A percentile compares a stretch with the other conserved stretches of the same genome.
These are phyloP conservation scores for Cytospora mali DNA, from an alignment of 2,329 filamentous ascomycete species.

Conservation along the genomic window DNA sequence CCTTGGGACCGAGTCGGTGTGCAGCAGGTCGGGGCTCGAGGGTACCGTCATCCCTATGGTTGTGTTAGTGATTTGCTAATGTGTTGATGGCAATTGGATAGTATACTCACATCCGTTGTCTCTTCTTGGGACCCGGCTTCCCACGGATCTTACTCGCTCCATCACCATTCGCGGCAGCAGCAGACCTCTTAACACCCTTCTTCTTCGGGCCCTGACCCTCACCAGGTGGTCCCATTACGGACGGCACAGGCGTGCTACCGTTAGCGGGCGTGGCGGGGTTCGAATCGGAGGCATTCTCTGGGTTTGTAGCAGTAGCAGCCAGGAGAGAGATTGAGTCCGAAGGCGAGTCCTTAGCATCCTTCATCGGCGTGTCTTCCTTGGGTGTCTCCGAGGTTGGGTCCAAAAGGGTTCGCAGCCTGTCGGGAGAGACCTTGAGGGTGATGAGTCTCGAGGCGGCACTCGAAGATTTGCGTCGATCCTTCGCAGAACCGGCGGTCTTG, in stretches of 20 bases:
- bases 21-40: slow-evolving; percentile 60
- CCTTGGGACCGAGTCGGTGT: slow-evolving; percentile 93
- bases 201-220: slow-evolving; percentile 64
- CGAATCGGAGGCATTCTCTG: slow-evolving; percentile 62
- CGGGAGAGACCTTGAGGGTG: slow-evolving; percentile 55
- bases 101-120: slow-evolving; percentile 80
- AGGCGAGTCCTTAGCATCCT: slow-evolving; percentile 49
- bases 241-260: slow-evolving; percentile 57
- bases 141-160: slow-evolving; percentile 70
- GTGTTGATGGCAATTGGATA: neutral
- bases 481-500: slow-evolving; percentile 38
- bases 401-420: slow-evolving; percentile 54
- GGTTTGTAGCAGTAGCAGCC: slow-evolving; percentile 47
- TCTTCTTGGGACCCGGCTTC: slow-evolving; percentile 97
- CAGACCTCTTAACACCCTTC: slow-evolving; percentile 73
- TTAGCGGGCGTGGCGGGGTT: slow-evolving; percentile 61
- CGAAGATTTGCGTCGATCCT: slow-evolving; percentile 49
- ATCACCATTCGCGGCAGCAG: slow-evolving; percentile 68
- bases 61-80: slow-evolving; percentile 6
- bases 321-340: slow-evolving; percentile 45
- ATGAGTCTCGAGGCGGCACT: slow-evolving; percentile 41
- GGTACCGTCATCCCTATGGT: slow-evolving; percentile 61
- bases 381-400: slow-evolving; percentile 47
- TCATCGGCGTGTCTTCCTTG: slow-evolving; percentile 43
- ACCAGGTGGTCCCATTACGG: slow-evolving; percentile 61